Evolutionary conservation across 805 yeast genomes (phyloP).

Genomic region (Lachancea sp.): DNA sequence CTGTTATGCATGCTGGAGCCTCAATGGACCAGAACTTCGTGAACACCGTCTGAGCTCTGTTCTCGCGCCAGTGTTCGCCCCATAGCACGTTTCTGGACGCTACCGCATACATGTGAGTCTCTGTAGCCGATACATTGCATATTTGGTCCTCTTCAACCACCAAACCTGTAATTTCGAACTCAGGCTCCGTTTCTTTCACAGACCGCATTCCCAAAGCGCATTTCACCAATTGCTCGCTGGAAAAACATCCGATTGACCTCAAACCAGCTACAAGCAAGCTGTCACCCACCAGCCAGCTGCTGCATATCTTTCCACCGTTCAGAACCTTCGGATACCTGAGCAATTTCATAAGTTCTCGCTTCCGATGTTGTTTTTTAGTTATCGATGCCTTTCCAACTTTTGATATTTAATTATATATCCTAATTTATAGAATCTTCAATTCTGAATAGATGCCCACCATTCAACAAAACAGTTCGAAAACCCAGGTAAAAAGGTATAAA

Average conservation of each 20-base stretch:
- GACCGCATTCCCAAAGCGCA: slow-evolving; percentile 25
- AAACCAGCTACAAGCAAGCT: slow-evolving; percentile 36
- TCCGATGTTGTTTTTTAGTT: not conserved
- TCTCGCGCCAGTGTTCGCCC: not conserved
- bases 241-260: slow-evolving; percentile 25
- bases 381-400: not conserved
- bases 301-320: slow-evolving; percentile 21
- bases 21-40: slow-evolving; percentile 11
- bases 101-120: slow-evolving; percentile 16
- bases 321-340: slow-evolving; percentile 23
- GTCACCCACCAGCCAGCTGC: slow-evolving; percentile 43
- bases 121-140: not conserved
- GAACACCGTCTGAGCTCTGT: not conserved
- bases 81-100: slow-evolving; percentile 19
- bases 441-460: too few relatives aligned
- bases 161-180: not conserved
- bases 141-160: not conserved
- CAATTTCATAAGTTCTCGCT: slow-evolving; percentile 23
- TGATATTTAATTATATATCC: not conserved
- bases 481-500: not conserved
- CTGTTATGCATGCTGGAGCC: slow-evolving; percentile 24
- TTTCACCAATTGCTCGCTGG: slow-evolving; percentile 19
- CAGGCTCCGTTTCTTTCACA: slow-evolving; percentile 5
- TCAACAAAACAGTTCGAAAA: not conserved
- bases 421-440: not conserved